These are phyloP conservation scores for Handroanthus guayacan DNA, from an alignment of 257 asterid species.

Conservation along the genomic window DNA sequence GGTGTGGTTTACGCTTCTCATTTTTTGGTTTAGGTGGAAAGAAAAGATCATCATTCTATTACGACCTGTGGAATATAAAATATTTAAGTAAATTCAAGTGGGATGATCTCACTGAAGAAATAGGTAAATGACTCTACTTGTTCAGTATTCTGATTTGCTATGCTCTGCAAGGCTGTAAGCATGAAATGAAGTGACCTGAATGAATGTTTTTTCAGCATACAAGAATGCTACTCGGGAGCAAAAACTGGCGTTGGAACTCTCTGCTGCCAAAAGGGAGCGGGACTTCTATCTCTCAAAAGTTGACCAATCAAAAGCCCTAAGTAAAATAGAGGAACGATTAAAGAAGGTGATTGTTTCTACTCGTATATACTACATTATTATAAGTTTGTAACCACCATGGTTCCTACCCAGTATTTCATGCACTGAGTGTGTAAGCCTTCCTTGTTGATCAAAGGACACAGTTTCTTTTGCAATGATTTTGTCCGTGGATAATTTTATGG, in stretches of 20 bases:
- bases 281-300: conserved; percentile 82
- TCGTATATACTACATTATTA: background rate
- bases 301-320: conserved; percentile 73
- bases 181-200: conserved; percentile 33
- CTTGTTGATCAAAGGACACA: background rate
- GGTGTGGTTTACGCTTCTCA: conserved; percentile 15
- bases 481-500: background rate
- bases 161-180: conserved; percentile 13
- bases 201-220: conserved; percentile 55
- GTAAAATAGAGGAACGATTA: conserved; percentile 69
- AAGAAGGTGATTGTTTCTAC: conserved; percentile 63
- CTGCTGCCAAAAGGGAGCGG: conserved; percentile 86
- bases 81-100: conserved; percentile 96
- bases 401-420: background rate
- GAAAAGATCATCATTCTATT: conserved; percentile 85
- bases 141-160: conserved; percentile 12
- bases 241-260: conserved; percentile 73
- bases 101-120: conserved; percentile 94
- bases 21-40: conserved; percentile 70
- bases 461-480: background rate
- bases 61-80: conserved; percentile 94
- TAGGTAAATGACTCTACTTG: conserved; percentile 47
- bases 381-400: background rate
- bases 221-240: conserved; percentile 82
- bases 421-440: conserved; percentile 4